Evolutionary conservation across 805 yeast genomes (phyloP).

Genomic region (Ogataea paradorogensis): DNA sequence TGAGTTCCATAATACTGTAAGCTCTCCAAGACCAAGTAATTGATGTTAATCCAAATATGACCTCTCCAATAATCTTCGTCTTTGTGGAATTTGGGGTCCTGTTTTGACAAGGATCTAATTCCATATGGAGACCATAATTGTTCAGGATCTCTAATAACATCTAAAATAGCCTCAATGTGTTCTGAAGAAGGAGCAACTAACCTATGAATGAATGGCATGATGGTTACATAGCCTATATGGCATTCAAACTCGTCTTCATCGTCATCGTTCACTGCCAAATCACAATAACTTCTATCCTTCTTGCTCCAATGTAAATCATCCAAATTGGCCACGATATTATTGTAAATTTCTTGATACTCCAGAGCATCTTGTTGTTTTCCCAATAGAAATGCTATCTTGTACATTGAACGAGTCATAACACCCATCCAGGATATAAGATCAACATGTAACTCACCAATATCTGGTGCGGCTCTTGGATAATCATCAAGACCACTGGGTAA

Average conservation of each 20-base stretch:
- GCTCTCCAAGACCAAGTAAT: conserved; percentile 75
- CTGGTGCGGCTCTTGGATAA: conserved; percentile 87
- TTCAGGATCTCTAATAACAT: conserved; percentile 62
- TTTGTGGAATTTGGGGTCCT: conserved; percentile 62
- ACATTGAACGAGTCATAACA: conserved; percentile 82
- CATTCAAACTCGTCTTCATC: conserved; percentile 68
- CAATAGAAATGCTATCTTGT: conserved; percentile 62
- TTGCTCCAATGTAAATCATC: conserved; percentile 81
- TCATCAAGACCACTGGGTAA: conserved; percentile 94
- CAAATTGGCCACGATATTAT: conserved; percentile 58
- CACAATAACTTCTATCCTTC: conserved; percentile 69
- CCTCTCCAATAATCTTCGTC: conserved; percentile 97
- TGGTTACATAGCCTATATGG: conserved; percentile 82
- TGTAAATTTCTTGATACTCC: conserved; percentile 51
- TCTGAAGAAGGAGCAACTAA: conserved; percentile 50
- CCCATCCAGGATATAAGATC: conserved; percentile 94
- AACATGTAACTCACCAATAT: conserved; percentile 84
- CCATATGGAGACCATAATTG: conserved; percentile 80
- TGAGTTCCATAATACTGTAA: conserved; percentile 50
- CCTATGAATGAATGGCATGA: conserved; percentile 79
- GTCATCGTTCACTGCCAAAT: conserved; percentile 74
- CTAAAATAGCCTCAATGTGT: conserved; percentile 51
- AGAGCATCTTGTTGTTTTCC: conserved; percentile 56
- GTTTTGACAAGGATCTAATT: conserved; percentile 71
- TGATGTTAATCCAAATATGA: conserved; percentile 89